phyloP scores from a whole-genome alignment of 805 yeast genomes.

The Ogataea minuta region DNA sequence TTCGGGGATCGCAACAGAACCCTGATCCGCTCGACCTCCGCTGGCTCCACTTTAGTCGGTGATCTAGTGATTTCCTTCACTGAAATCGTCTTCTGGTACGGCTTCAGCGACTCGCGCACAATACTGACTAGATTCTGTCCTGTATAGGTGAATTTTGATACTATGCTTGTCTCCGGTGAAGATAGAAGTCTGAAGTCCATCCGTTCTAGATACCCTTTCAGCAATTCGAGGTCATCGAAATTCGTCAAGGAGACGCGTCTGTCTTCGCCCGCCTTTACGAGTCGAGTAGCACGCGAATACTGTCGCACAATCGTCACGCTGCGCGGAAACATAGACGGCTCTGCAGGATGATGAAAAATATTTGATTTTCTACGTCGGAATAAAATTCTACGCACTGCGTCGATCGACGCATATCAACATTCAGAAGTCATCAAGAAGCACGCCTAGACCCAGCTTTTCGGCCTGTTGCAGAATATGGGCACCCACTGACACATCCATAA shows the following conservation, averaged over 20 bases:
- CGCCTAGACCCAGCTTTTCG: conserved; percentile 29
- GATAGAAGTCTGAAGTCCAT: conserved; percentile 1
- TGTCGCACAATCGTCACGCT: conserved; percentile 1
- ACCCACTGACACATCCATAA: conserved; percentile 62
- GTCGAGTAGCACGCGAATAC: conserved; percentile 1
- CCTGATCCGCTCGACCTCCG: conserved; percentile 10
- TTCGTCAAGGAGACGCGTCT: background rate
- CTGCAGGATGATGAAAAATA: conserved; percentile 5
- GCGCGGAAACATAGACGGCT: conserved; percentile 3
- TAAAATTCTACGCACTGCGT: background rate
- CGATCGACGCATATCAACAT: conserved; percentile 3
- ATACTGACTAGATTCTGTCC: conserved; percentile 11
- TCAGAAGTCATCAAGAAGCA: conserved; percentile 32
- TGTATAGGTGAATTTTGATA: conserved; percentile 8
- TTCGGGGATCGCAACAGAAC: conserved; percentile 13
- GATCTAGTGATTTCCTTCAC: background rate
- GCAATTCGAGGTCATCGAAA: conserved; percentile 3
- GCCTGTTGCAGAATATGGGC: conserved; percentile 38
- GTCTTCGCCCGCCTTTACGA: conserved; percentile 1
- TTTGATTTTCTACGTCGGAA: conserved; percentile 3
- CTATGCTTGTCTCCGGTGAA: background rate
- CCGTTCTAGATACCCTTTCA: conserved; percentile 2
- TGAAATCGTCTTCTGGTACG: background rate
- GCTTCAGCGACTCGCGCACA: conserved; percentile 4
- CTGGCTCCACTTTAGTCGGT: conserved; percentile 1